Conservation (phyloP, 306 rosid genomes). For the Oemleria cerasiformis region DNA sequence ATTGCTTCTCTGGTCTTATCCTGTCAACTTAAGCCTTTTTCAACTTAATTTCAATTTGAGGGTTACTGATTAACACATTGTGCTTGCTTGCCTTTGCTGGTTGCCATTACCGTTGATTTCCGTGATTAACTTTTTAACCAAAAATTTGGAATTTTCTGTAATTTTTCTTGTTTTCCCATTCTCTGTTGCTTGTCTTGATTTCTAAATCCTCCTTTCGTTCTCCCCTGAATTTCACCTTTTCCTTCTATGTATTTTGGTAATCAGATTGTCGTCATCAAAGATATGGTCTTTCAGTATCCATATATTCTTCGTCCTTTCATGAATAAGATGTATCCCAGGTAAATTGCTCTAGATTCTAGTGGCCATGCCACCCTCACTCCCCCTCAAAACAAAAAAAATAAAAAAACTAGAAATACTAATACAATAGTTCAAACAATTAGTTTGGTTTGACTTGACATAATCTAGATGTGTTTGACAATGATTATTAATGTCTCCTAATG, state of each 20-base stretch:
- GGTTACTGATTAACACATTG: background rate
- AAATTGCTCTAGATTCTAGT: background rate
- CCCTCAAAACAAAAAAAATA: background rate
- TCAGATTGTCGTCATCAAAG: background rate
- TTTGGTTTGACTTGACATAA: background rate
- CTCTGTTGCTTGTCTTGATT: background rate
- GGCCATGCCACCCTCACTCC: background rate
- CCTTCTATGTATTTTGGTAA: background rate
- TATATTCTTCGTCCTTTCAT: background rate
- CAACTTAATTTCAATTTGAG: background rate
- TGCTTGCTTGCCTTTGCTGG: background rate
- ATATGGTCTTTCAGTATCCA: background rate
- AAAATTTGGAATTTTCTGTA: constrained; percentile 1
- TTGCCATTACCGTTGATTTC: background rate
- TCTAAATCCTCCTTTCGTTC: background rate
- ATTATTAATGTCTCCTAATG: background rate
- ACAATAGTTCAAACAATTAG: background rate
- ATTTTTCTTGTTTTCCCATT: background rate
- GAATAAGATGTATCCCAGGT: background rate
- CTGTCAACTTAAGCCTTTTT: constrained; percentile 1
- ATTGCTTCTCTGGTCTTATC: background rate
- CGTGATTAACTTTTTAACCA: background rate
- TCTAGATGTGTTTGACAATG: background rate
- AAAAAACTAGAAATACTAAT: background rate
- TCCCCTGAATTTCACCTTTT: background rate